These are phyloP conservation scores for Neurospora sp. DNA, from an alignment of 495 filamentous ascomycete species.

Conservation along the genomic window DNA sequence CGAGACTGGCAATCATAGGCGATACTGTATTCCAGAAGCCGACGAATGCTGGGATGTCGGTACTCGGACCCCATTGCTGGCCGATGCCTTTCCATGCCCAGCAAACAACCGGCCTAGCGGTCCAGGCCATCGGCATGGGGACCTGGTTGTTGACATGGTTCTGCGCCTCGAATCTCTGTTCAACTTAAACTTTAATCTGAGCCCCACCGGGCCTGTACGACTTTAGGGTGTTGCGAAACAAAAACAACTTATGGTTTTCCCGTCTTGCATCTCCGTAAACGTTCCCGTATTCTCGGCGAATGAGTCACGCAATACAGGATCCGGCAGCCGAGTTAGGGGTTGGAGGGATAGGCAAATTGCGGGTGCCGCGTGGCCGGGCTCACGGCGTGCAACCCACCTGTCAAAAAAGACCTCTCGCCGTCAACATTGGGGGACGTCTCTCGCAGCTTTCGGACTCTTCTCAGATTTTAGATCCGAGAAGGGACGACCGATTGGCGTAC, in stretches of 20 bases:
- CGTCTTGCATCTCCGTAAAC: not conserved
- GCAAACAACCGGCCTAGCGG: not conserved
- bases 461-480: not conserved
- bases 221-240: not conserved
- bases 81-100: not conserved
- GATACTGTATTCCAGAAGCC: not conserved
- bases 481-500: not conserved
- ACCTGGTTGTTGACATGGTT: not conserved
- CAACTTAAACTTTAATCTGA: not conserved
- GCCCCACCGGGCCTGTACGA: not conserved
- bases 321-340: not conserved
- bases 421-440: not conserved
- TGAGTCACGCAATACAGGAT: not conserved
- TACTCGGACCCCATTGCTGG: not conserved
- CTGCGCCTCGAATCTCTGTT: not conserved
- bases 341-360: not conserved
- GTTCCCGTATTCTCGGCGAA: not conserved
- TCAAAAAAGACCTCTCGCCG: not conserved
- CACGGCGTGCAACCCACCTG: not conserved
- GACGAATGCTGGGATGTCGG: not conserved
- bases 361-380: not conserved
- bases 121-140: not conserved
- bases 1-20: not conserved
- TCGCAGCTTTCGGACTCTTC: not conserved
- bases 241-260: not conserved